Evolutionary conservation across 2,329 filamentous ascomycete species (phyloP), one percentile per base, ranked within the genome.

Genomic region (Pezicula radicicola): DNA sequence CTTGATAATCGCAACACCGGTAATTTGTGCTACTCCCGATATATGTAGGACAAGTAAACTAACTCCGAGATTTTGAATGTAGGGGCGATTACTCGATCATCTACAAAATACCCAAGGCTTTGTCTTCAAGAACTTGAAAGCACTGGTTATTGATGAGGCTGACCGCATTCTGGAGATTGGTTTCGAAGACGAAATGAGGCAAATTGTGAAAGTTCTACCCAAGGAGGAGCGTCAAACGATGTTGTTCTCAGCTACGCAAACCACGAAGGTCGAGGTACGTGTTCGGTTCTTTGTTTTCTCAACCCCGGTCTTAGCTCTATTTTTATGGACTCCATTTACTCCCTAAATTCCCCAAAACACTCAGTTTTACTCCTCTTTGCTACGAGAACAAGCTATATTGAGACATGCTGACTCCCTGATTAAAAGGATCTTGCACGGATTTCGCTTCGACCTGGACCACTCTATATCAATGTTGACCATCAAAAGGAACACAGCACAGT

Each of bases 181-280:
- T 63, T 99, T 99, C 78, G 94, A 99, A 71, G 94, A 97, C 66
- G 94, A 99, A 74, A 96, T 99, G 89, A 82, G 90, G 58, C 88
- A 95, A 69, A 96, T 99, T 61, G 87, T 97, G 71, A 95, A 95
- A 78, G 94, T 97, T 50, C 75, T 97, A 16, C 90, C 92, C 44
- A 88, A 87, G 60, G 86, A 95, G 52, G 84, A 92, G 60, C 79
- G 94, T 54, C 93, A 97, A 72, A 97, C 92, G 0, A 94, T 96
- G 87, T 82, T 99, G n/a, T 99, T 99, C 78, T 97, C 91, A 13
- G 94, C 94, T 13, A 99, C 94, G 4, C 94, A 97, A 72, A 99
- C 94, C 3, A 97, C 93, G 51, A 97, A 99, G 74, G 94, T 99
- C 60, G 93, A 97, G 21, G 21, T 21, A 21, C 5, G 21, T 21